Evolutionary conservation across 106 monocot genomes (phyloP).

Genomic region (Vanilla planifolia): DNA sequence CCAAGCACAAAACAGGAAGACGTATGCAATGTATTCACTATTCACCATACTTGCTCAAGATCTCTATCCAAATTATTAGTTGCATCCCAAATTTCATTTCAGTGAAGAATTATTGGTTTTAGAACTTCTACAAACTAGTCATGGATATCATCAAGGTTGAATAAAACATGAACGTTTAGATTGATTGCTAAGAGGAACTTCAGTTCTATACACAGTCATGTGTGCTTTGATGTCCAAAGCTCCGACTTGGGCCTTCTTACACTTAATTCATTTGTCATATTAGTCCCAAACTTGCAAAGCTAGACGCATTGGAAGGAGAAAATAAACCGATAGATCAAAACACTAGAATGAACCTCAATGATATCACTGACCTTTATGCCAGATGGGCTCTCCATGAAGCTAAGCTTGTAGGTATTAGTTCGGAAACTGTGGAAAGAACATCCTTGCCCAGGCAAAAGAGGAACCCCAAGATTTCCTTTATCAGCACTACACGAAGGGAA

Average conservation of each 20-base stretch:
- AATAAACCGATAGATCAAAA: neutral
- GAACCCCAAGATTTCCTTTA: constrained; percentile 91
- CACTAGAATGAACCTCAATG: neutral
- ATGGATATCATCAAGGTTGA: neutral
- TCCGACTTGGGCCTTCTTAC: neutral
- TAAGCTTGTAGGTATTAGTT: constrained; percentile 92
- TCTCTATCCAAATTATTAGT: neutral
- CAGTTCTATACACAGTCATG: too few species aligned
- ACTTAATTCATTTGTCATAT: too few species aligned
- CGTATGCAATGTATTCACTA: too few species aligned
- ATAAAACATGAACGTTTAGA: neutral
- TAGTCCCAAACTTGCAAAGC: neutral
- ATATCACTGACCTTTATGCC: constrained; percentile 67
- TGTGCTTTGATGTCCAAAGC: neutral
- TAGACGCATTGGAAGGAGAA: neutral
- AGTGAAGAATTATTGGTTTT: neutral
- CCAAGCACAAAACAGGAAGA: neutral
- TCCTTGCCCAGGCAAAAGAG: constrained; percentile 86
- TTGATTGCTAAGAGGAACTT: too few species aligned
- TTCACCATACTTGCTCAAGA: too few species aligned
- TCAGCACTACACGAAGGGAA: constrained; percentile 36
- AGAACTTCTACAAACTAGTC: neutral
- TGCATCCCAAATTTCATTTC: neutral
- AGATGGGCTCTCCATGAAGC: constrained; percentile 94
- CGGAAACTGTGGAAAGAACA: constrained; percentile 91